Base-by-base conservation (phyloP, 2,329 filamentous ascomycete species). In the Plenodomus lindquistii region DNA sequence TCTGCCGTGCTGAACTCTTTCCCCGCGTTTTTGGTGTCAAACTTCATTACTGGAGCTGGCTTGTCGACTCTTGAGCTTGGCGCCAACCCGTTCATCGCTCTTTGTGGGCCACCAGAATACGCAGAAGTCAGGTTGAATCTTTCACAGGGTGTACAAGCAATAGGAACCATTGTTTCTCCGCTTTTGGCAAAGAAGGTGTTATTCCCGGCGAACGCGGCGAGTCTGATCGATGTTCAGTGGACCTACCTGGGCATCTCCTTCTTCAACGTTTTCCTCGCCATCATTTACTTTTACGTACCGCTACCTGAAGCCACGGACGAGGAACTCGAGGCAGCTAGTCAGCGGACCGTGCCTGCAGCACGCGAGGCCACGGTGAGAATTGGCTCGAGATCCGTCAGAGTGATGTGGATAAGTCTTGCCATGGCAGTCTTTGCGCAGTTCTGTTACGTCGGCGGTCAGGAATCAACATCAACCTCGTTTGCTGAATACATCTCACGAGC, bases 231-330 rank as follows among this genome's bases (percentile, higher is more conserved):
- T 45, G 82, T 85, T 1, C 84, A 86, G 62, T 86, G 83, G 82
- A 79, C 83, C 0, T 86, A 86, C 51, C 77, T 86, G 2, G 84
- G 81, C 7, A 85, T 86, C 47, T 77, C 82, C 1, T 74, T 86
- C 11, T 84, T 85, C 57, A 83, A 81, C 21, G 75, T 85, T 39
- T 66, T 79, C 3, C 73, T 86, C 11, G 83, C 83, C 1, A 73
- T 85, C 9, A 75, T 76, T 2, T 85, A 84, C 65, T 84, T 81
- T 62, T 85, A 85, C 55, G 70, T 85, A 1, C 83, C 82, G 2
- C 73, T 86, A 1, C 83, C 84, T 0, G 83, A 86, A 69, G 83
- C 82, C 2, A 81, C 81, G 1, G 82, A 85, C 56, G 76, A 78
- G 15, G 82, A 86, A 53, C 71, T 86, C 3, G 80, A 84, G 51